These are phyloP conservation scores for Pythium insidiosum DNA, from an alignment of 352 stramenopile genomes.

Conservation along the genomic window DNA sequence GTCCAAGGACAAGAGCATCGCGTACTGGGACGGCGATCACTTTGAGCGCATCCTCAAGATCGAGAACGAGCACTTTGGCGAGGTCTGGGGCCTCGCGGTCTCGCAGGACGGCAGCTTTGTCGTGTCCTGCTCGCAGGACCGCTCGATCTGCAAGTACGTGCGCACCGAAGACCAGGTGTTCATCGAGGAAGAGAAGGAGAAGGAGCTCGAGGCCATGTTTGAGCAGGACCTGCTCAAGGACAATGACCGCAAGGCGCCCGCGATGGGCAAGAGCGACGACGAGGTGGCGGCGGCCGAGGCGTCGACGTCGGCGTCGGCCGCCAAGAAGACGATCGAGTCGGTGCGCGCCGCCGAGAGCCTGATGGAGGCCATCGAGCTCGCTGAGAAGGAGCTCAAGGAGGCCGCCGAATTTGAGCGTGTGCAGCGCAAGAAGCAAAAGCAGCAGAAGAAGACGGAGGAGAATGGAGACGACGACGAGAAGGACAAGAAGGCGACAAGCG, in stretches of 20 bases:
- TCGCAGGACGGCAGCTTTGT: constrained; percentile 93
- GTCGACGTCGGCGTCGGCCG: constrained; percentile 71
- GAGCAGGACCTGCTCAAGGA: constrained; percentile 85
- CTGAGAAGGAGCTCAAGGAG: constrained; percentile 87
- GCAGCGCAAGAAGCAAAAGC: constrained; percentile 52
- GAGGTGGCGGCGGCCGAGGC: constrained; percentile 22
- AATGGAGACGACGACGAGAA: constrained; percentile 38
- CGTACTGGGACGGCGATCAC: constrained; percentile 98
- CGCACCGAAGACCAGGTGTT: constrained; percentile 96
- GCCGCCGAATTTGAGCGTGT: constrained; percentile 64
- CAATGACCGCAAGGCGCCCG: constrained; percentile 56
- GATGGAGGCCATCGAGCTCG: constrained; percentile 93
- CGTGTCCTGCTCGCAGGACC: constrained; percentile 94
- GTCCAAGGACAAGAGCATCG: constrained; percentile 96
- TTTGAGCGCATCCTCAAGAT: constrained; percentile 92
- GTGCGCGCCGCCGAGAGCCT: constrained; percentile 87
- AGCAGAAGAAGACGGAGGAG: constrained; percentile 50
- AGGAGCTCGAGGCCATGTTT: constrained; percentile 94
- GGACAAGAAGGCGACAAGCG: constrained; percentile 21
- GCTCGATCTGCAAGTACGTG: constrained; percentile 95
- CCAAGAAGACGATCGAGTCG: constrained; percentile 91
- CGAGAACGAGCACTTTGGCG: constrained; percentile 64
- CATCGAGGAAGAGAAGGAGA: constrained; percentile 96
- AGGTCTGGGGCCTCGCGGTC: constrained; percentile 86
- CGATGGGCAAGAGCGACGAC: constrained; percentile 50